A percentile compares a stretch with the other conserved stretches of the same genome.
These are phyloP conservation scores for Solanum piurae DNA, from an alignment of 257 asterid species.

Conservation along the genomic window DNA sequence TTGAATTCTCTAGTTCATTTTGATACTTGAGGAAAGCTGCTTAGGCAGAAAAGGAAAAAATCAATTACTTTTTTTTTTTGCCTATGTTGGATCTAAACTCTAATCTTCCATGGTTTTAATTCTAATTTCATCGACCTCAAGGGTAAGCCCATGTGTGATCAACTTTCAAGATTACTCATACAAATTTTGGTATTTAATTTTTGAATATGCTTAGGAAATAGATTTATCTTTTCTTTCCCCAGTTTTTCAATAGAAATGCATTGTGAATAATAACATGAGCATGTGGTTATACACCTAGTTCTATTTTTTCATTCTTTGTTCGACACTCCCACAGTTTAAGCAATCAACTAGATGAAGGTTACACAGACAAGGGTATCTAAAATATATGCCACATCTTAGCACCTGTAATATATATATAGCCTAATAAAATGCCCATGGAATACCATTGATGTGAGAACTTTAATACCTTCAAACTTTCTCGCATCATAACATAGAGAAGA, in stretches of 20 bases:
- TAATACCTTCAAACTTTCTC: constrained; percentile 82
- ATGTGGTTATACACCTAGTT: neutral
- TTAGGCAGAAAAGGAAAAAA: neutral
- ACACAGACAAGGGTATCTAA: neutral
- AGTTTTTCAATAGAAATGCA: neutral
- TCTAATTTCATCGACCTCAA: neutral
- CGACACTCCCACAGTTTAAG: neutral
- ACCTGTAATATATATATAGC: neutral
- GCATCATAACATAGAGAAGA: constrained; percentile 85
- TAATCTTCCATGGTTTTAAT: neutral
- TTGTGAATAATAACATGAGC: neutral
- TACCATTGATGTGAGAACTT: neutral
- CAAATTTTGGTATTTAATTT: neutral
- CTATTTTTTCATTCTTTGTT: neutral
- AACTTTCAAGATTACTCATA: neutral
- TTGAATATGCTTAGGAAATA: neutral
- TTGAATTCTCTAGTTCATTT: neutral
- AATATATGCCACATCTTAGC: neutral
- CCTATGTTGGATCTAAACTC: neutral
- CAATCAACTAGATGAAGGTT: neutral
- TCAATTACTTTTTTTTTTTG: neutral
- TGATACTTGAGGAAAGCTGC: neutral
- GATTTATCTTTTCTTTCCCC: neutral
- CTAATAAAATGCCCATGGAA: neutral
- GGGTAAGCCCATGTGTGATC: neutral